phyloP scores from a whole-genome alignment of 139 green algal species.

The Chlorella sp. region DNA sequence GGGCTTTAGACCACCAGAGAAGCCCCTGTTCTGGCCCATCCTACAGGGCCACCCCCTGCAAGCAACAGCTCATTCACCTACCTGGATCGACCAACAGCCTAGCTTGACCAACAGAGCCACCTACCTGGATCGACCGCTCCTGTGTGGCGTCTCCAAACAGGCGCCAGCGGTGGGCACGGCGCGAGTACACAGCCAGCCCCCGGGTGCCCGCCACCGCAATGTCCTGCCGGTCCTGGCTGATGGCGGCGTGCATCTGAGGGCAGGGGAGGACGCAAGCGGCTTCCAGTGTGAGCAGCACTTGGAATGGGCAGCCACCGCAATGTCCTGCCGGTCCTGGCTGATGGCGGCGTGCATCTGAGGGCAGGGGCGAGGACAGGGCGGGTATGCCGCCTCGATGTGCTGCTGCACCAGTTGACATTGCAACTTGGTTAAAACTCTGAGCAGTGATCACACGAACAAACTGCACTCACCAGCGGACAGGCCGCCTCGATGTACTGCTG shows the following conservation, averaged over 20 bases:
- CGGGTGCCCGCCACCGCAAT: constrained; percentile 83
- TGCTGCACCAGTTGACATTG: background rate
- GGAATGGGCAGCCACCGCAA: constrained; percentile 92
- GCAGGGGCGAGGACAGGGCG: background rate
- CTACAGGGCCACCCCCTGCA: no score
- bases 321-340: constrained; percentile 68
- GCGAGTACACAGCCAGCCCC: constrained; percentile 80
- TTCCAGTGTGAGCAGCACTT: no score
- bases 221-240: constrained; percentile 72
- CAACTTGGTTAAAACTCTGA: background rate
- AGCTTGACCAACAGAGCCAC: no score
- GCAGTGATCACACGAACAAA: background rate
- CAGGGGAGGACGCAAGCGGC: background rate
- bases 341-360: constrained; percentile 53
- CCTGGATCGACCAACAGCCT: no score
- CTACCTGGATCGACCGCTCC: constrained; percentile 61
- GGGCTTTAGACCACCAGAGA: no score
- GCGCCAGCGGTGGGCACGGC: constrained; percentile 70
- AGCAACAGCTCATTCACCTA: no score
- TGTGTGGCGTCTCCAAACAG: constrained; percentile 93
- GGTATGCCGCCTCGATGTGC: background rate
- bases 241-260: constrained; percentile 47
- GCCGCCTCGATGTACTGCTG: constrained; percentile 70
- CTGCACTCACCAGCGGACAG: constrained; percentile 61
- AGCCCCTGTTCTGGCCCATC: no score